phyloP scores from a whole-genome alignment of 352 stramenopile species.

The Pythium phragmitis region DNA sequence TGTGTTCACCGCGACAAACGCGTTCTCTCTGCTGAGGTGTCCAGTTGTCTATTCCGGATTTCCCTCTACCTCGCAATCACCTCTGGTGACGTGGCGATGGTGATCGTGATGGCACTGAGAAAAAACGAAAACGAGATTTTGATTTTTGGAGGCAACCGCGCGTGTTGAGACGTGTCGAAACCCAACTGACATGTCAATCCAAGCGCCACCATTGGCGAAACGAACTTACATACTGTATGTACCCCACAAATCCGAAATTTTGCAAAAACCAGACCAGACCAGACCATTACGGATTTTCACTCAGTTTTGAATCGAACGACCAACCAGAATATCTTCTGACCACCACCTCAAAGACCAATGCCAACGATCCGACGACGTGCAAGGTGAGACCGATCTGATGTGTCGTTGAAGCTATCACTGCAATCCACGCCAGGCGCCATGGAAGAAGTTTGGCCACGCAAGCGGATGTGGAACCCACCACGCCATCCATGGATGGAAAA shows the following conservation, averaged over 20 bases:
- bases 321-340: conserved; percentile 3
- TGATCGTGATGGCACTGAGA: not conserved
- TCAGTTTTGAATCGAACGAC: conserved; percentile 17
- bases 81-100: conserved; percentile 10
- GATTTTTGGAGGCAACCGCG: conserved; percentile 3
- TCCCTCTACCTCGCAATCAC: conserved; percentile 4
- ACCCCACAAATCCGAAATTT: too few relatives aligned
- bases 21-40: not conserved
- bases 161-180: conserved; percentile 16
- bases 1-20: not conserved
- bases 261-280: too few relatives aligned
- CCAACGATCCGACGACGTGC: not conserved
- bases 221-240: too few relatives aligned
- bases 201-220: not conserved
- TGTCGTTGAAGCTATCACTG: not conserved
- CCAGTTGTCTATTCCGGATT: conserved; percentile 21
- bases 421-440: conserved; percentile 16
- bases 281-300: not conserved
- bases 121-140: conserved; percentile 17
- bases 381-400: not conserved
- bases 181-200: conserved; percentile 6
- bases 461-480: not conserved
- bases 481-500: too few relatives aligned
- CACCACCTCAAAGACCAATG: not conserved
- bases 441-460: conserved; percentile 22